phyloP scores from a whole-genome alignment of 23 red algal genomes.

The Gracilaria vermiculophylla region DNA sequence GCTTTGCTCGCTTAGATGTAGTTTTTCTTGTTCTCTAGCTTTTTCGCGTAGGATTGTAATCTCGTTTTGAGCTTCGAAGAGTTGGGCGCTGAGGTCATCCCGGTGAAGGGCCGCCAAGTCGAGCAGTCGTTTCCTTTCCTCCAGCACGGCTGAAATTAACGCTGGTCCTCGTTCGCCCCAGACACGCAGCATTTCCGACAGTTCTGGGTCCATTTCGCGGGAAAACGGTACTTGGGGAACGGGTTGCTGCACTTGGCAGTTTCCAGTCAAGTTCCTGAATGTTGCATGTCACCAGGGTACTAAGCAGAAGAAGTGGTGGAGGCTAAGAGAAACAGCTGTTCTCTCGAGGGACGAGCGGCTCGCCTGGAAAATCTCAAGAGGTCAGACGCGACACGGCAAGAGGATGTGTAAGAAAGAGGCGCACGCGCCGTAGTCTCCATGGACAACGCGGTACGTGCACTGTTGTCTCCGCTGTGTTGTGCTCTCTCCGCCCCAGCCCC shows the following conservation, averaged over 20 bases:
- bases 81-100: slow-evolving; percentile 18
- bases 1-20: background rate
- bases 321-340: background rate
- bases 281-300: background rate
- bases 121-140: slow-evolving; percentile 9
- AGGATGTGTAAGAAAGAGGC: background rate
- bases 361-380: no score
- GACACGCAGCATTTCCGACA: slow-evolving; percentile 17
- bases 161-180: slow-evolving; percentile 35
- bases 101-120: slow-evolving; percentile 16
- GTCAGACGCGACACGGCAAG: background rate
- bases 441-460: no score
- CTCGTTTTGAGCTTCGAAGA: slow-evolving; percentile 18
- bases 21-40: background rate
- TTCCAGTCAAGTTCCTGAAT: background rate
- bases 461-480: background rate
- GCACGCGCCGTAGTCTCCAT: no score
- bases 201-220: background rate
- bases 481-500: no score
- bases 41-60: background rate
- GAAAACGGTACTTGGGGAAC: background rate
- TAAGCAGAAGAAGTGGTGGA: background rate
- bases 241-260: background rate
- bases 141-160: slow-evolving; percentile 2
- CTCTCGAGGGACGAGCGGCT: no score